These are phyloP conservation scores for Mycena venus DNA, from an alignment of 768 basidiomycete genomes.

Conservation along the genomic window DNA sequence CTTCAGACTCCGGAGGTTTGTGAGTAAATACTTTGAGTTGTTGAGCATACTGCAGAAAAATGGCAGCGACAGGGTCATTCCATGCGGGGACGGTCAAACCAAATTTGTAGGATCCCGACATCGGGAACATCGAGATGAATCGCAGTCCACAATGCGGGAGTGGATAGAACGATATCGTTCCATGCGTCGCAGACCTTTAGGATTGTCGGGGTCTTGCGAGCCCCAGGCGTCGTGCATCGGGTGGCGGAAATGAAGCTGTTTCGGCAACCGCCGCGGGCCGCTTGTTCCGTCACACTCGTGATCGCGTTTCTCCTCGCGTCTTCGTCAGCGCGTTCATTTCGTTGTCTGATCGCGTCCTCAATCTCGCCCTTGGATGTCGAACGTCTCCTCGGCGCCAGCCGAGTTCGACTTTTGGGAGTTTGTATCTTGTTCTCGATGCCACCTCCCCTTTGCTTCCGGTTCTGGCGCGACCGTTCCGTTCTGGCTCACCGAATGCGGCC, in stretches of 20 bases:
- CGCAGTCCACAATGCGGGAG: not conserved
- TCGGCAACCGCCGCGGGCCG: too few relatives aligned
- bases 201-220: not conserved
- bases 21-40: not conserved
- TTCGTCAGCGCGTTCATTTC: not conserved
- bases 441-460: slow-evolving; percentile 71
- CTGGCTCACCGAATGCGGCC: slow-evolving; percentile 92
- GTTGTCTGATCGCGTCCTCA: slow-evolving; percentile 7
- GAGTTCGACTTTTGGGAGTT: slow-evolving; percentile 87
- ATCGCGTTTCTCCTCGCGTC: not conserved
- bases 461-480: slow-evolving; percentile 76
- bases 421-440: slow-evolving; percentile 78
- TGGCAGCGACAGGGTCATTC: not conserved
- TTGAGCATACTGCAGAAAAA: not conserved
- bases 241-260: too few relatives aligned
- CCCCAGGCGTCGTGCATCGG: too few relatives aligned
- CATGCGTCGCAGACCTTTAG: not conserved
- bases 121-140: not conserved
- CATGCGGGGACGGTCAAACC: not conserved
- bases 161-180: not conserved
- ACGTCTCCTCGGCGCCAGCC: slow-evolving; percentile 42
- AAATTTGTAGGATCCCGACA: not conserved
- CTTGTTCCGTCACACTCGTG: not conserved
- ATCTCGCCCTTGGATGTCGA: slow-evolving; percentile 49
- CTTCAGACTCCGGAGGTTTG: not conserved